Base-by-base conservation (phyloP, 2,329 filamentous ascomycete species). In the Verticillium isaacii region DNA sequence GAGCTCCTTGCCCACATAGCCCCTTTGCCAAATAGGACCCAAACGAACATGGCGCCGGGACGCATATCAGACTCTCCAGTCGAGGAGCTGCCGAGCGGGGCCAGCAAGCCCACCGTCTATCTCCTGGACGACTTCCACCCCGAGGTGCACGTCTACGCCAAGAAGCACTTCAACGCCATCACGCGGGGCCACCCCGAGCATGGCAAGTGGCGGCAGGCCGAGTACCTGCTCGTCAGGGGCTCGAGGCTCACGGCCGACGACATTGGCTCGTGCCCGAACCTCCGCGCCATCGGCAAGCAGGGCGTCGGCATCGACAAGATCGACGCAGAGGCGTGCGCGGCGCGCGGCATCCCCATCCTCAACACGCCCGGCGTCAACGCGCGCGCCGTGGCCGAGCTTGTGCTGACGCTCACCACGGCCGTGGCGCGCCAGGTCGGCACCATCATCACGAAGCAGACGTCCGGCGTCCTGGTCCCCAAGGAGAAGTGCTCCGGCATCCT, bases 271-370 rank as follows among this genome's bases (percentile, higher is more conserved):
- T 72, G 71, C 34, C 73, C 71, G 0, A 75, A 73, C 6, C 69
- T 82, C 0, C 65, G 71, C 11, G 78, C 78, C 2, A 75, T 81
- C 39, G 77, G 77, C 60, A 81, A 82, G 67, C 79, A 81, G 36
- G 79, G 79, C 1, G 77, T 79, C 9, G 79, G 79, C 1, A 75
- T 80, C 41, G 78, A 82, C 61, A 80, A 77, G 60, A 79, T 80
- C 36, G 78, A 82, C 60, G 66, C 68, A 14, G 67, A 67, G 0
- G 78, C 79, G 3, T 80, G 77, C 59, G 64, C 68, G 4, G 67
- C 69, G 2, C 70, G 74, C 0, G 74, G 71, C 0, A 77, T 82
- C 64, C 73, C 72, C n/a, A 75, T 82, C 32, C 72, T 77, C 64
- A 81, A 82, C 62, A 82, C 79, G 0, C 80, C 79, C 0, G 80